Base-by-base conservation (phyloP, 2,329 filamentous ascomycete genomes). In the Chaetomiaceae sp. region DNA sequence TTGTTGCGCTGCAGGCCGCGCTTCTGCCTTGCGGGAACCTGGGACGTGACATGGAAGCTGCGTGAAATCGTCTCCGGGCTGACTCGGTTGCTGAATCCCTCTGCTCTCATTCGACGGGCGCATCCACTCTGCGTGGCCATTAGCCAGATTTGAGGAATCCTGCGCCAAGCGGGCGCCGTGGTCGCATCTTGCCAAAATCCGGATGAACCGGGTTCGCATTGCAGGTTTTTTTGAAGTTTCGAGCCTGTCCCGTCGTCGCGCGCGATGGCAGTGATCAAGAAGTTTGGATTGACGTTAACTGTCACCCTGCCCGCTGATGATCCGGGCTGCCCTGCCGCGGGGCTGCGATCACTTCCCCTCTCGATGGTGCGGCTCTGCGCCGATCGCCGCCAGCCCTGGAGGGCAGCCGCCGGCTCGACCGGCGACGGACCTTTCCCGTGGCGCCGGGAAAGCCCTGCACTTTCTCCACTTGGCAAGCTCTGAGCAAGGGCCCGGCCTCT, bases 351-450 rank as follows among this genome's bases (percentile, higher is more conserved):
- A 19, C 44, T 55, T 49, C 53, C 39, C 29, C 19, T 40, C 20
- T 49, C 17, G 53, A 48, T 33, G 40, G n/a, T 55, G 53, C 48
- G 53, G 53, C 53, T 55, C 53, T 55, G 48, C 53, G 53, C 19
- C 34, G 53, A 55, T 55, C 53, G 9, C n/a, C n/a, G n/a, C 9
- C 25, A 6, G 9, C 27, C 27, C 14, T 11, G 14, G 8, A 6
- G 27, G 4, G 8, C 27, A 45, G 36, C 23, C 3, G 11, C 33
- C n/a, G 50, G 50, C 36, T 14, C 37, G 33, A 23, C 12, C 47
- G 27, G 47, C 37, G n/a, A 36, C 14, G 4, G 20, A 9, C 45
- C 15, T 27, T 11, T 39, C 23, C 29, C 14, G 14, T 23, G 29
- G 14, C 19, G 27, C 43, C 45, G n/a, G 33, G 27, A 27, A 25